phyloP scores from a whole-genome alignment of 2,329 filamentous ascomycete species.

The Fusarium circinatum region DNA sequence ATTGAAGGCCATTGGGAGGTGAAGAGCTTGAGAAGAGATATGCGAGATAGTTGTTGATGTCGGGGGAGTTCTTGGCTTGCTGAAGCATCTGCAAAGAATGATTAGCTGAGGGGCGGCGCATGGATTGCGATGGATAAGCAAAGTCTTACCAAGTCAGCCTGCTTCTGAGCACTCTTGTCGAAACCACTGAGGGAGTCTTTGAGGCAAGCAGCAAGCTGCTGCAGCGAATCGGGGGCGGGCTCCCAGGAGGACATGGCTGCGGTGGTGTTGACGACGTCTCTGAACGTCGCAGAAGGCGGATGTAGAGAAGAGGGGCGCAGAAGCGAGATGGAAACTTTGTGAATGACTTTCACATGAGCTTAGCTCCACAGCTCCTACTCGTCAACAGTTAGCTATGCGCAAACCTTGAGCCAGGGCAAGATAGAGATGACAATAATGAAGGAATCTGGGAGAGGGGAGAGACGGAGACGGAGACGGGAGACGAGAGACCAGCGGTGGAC shows the following conservation, averaged over 20 bases:
- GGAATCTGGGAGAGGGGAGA: constrained; percentile 22
- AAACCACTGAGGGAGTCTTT: constrained; percentile 91
- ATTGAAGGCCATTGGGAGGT: constrained; percentile 68
- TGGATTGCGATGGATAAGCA: constrained; percentile 14
- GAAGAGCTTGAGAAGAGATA: constrained; percentile 84
- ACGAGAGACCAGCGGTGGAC: constrained; percentile 40
- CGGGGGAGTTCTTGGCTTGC: constrained; percentile 87
- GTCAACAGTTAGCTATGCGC: constrained; percentile 37
- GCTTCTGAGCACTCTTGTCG: constrained; percentile 82
- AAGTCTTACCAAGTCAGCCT: constrained; percentile 81
- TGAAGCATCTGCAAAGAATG: constrained; percentile 78
- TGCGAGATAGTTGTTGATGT: constrained; percentile 97
- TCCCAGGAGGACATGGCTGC: constrained; percentile 88
- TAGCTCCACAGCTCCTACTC: constrained; percentile 41
- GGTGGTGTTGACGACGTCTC: constrained; percentile 21
- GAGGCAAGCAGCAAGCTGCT: constrained; percentile 88
- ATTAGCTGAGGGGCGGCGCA: constrained; percentile 36
- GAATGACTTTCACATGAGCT: constrained; percentile 42
- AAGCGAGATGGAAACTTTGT: constrained; percentile 24
- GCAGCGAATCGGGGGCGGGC: constrained; percentile 85
- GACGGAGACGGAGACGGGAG: constrained; percentile 12
- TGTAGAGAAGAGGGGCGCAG: constrained; percentile 29
- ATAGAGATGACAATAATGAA: constrained; percentile 20
- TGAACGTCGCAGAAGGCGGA: constrained; percentile 30
- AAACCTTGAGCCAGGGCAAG: constrained; percentile 18